Evolutionary conservation across 2,329 filamentous ascomycete species (phyloP).

Genomic region (Pseudogymnoascus sp.): DNA sequence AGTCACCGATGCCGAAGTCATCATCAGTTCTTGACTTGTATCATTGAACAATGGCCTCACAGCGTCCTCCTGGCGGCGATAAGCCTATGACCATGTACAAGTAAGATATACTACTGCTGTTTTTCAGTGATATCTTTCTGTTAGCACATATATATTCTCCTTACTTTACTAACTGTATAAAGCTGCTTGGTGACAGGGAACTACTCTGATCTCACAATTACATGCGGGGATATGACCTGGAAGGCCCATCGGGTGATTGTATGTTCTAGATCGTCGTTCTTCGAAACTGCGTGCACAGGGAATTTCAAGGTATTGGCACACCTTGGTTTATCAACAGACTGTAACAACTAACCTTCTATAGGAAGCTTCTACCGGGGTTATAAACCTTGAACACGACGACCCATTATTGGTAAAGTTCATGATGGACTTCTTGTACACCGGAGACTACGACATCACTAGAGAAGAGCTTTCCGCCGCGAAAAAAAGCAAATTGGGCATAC

Average conservation of each 20-base stretch:
- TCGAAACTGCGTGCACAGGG: background rate
- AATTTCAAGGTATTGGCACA: background rate
- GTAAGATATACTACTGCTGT: background rate
- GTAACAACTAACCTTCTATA: background rate
- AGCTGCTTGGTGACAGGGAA: background rate
- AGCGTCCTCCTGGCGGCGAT: no score
- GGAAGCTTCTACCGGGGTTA: background rate
- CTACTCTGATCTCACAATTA: background rate
- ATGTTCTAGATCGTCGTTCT: background rate
- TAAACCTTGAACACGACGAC: background rate
- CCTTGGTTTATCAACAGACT: no score
- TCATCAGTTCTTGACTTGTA: background rate
- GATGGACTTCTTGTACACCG: background rate
- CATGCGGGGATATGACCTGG: background rate
- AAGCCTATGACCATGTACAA: background rate
- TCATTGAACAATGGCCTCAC: background rate
- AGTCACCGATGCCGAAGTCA: background rate
- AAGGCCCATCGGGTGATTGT: background rate
- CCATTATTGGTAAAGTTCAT: background rate
- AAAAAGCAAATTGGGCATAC: background rate
- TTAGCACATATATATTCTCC: no score
- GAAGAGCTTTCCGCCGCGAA: background rate
- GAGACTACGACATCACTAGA: background rate
- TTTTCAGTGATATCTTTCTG: background rate
- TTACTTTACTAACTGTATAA: background rate